A percentile compares a stretch with the other conserved stretches of the same genome.
Evolutionary conservation across 768 basidiomycete genomes (phyloP).

Genomic region (Hericium alpestre): DNA sequence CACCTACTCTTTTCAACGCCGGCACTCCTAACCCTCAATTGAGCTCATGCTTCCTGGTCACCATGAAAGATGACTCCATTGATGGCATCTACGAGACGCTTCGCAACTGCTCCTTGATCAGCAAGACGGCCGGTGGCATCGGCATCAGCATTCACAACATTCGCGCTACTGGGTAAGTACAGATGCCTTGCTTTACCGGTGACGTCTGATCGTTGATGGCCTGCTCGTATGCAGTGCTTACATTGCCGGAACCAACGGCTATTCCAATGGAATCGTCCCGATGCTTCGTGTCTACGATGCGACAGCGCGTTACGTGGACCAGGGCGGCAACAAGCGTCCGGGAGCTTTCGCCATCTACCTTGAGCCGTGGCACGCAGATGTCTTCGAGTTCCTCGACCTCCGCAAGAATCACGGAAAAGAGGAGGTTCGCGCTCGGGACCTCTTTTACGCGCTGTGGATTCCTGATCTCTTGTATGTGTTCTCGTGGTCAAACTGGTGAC

Average conservation of each 20-base stretch:
- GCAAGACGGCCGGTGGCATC: slow-evolving; percentile 97
- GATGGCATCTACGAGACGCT: slow-evolving; percentile 99
- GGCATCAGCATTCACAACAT: slow-evolving; percentile 94
- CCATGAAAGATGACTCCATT: slow-evolving; percentile 98
- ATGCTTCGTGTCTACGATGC: slow-evolving; percentile 98
- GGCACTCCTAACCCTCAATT: slow-evolving; percentile 94
- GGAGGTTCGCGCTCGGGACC: slow-evolving; percentile 88
- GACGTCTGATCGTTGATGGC: not conserved
- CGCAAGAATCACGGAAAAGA: slow-evolving; percentile 99
- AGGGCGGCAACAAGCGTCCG: slow-evolving; percentile 98
- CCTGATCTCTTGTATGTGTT: slow-evolving; percentile 81
- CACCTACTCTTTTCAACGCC: slow-evolving; percentile 96
- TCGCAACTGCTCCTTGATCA: slow-evolving; percentile 98
- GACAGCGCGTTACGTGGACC: slow-evolving; percentile 97
- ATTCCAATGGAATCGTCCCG: slow-evolving; percentile 97
- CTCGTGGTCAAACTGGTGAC: slow-evolving; percentile 1
- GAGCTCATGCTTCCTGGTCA: slow-evolving; percentile 92
- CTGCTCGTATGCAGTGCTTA: slow-evolving; percentile 54
- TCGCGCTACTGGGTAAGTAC: slow-evolving; percentile 77
- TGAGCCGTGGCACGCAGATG: slow-evolving; percentile 97
- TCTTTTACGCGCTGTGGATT: slow-evolving; percentile 98
- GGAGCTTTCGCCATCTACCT: slow-evolving; percentile 98
- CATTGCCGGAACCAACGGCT: slow-evolving; percentile 97
- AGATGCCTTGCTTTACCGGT: not conserved
- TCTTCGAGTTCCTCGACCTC: slow-evolving; percentile 95